Evolutionary conservation across 2,329 filamentous ascomycete genomes (phyloP), one percentile per base, ranked within the genome.

Genomic region (Trichothecium sympodiale): DNA sequence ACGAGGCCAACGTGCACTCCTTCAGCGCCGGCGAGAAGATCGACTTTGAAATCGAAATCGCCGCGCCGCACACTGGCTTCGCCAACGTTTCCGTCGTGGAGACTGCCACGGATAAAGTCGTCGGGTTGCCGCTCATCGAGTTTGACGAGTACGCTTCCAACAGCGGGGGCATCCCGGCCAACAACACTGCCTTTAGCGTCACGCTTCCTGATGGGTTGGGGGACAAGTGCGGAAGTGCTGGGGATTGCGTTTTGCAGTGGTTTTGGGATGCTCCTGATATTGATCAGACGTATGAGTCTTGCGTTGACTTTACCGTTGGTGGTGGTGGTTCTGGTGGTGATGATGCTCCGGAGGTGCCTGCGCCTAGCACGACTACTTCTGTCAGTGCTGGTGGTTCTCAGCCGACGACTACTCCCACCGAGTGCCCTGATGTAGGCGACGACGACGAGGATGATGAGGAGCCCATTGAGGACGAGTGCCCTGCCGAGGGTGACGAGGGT

Each of bases 281-380:
- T 41, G 47, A 69, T 39, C 75, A 80, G 62, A 77, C 74, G 9
- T 80, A 80, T 49, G 69, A 76, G 59, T 65, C 66, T 34, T 80
- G 75, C 54, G 59, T 78, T 35, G 75, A 80, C 48, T 77, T 80
- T 36, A 49, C 48, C 18, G 43, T 53, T 26, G 39, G 36, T 18
- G 39, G 41, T 16, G 26, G 34, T 25, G 27, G 45, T 20, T 32
- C 27, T 3, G n/a, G 14, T 7, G 10, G n/a, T 15, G 14, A 17
- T 23, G 18, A 25, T 16, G 36, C 33, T 14, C 33, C 36, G 13
- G 31, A n/a, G 9, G 35, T 37, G 18, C 13, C 41, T 25, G 35
- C 37, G 26, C 36, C 44, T 26, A 35, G 44, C 2, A 27, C 38
- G 14, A 18, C 36, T 31, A 38, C 46, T 8, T 30, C 28, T 2